Percentiles rank a stretch among this genome's conserved stretches.
Evolutionary conservation across 306 rosid genomes (phyloP).

Genomic region (Canavalia ensiformis): DNA sequence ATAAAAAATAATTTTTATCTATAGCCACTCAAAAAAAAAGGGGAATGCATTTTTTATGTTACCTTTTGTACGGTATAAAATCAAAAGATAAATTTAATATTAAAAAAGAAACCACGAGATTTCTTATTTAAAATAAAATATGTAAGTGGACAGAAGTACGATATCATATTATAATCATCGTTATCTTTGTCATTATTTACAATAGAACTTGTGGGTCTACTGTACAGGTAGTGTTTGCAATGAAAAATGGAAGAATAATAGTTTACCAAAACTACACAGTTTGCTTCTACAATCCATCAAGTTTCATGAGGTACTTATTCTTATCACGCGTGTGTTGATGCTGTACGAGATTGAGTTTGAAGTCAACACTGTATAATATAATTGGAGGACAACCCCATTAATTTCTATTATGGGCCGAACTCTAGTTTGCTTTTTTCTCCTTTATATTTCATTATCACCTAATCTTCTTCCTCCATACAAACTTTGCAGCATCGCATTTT

Average conservation of each 20-base stretch:
- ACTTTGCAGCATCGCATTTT: not conserved
- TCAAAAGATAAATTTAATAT: too few species aligned
- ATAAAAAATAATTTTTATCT: too few species aligned
- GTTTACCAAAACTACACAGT: not conserved
- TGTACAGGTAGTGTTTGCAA: not conserved
- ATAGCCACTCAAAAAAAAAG: too few species aligned
- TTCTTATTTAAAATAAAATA: too few species aligned
- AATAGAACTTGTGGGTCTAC: not conserved
- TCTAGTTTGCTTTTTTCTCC: not conserved
- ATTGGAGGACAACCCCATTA: not conserved
- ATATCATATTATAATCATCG: too few species aligned
- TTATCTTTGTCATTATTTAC: not conserved
- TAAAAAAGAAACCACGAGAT: too few species aligned
- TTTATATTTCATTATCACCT: not conserved
- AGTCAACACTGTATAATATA: slow-evolving; percentile 1
- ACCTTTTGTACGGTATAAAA: too few species aligned
- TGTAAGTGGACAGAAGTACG: not conserved
- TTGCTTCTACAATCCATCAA: not conserved
- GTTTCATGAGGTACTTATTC: not conserved
- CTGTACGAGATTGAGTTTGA: not conserved
- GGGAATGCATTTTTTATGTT: too few species aligned
- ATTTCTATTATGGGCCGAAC: not conserved
- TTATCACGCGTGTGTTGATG: slow-evolving; percentile 13
- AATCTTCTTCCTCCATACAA: not conserved
- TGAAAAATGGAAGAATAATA: not conserved